Evolutionary conservation across 106 monocot genomes (phyloP).

Genomic region (Dendrobium huoshanense): DNA sequence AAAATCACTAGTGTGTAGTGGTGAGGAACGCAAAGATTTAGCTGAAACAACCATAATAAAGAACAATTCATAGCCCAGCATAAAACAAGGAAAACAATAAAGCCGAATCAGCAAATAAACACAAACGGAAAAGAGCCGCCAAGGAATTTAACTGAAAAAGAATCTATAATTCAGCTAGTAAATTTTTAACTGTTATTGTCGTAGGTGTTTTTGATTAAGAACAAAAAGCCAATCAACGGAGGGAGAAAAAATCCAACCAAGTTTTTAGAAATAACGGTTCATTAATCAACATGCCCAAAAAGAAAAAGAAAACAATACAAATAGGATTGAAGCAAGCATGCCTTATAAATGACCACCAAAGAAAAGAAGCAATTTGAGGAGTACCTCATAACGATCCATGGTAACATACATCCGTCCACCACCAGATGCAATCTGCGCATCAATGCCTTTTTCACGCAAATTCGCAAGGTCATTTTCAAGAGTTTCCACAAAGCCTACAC

Average conservation of each 20-base stretch:
- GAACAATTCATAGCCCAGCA: neutral
- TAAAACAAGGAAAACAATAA: too few species aligned
- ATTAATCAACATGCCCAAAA: neutral
- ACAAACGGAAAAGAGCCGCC: neutral
- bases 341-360: neutral
- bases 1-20: neutral
- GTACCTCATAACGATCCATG: conserved; percentile 99
- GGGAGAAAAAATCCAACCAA: neutral
- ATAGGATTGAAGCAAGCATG: too few species aligned
- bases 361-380: neutral
- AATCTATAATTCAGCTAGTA: neutral
- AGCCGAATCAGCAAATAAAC: too few species aligned
- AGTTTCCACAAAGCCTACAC: conserved; percentile 91
- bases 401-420: conserved; percentile 99
- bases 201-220: neutral
- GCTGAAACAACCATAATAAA: neutral
- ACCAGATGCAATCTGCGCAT: conserved; percentile 97
- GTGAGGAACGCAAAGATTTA: neutral
- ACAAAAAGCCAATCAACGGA: neutral
- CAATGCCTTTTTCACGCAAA: conserved; percentile 71
- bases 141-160: too few species aligned
- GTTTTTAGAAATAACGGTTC: neutral
- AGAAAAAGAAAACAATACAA: neutral
- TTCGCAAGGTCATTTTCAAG: conserved; percentile 75
- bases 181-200: neutral